Percentiles rank a stretch among this genome's conserved stretches.
Evolutionary conservation across 805 yeast genomes (phyloP).

Genomic region (Cyberlindnera subsufficiens): DNA sequence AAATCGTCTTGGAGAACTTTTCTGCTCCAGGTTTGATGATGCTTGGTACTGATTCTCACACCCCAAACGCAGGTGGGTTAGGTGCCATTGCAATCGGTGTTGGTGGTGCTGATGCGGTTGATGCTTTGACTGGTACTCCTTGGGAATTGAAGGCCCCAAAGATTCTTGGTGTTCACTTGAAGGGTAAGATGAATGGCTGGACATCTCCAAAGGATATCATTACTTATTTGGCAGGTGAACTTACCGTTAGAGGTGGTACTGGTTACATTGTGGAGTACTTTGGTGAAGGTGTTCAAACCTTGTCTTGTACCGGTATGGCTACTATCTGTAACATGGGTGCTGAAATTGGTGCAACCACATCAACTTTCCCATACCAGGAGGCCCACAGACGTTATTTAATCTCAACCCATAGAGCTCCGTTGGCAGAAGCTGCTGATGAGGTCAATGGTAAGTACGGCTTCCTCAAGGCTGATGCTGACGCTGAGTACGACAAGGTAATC

Average conservation of each 20-base stretch:
- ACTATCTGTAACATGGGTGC: slow-evolving; percentile 99
- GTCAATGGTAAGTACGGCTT: slow-evolving; percentile 50
- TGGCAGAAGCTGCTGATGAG: slow-evolving; percentile 73
- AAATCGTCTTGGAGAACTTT: slow-evolving; percentile 93
- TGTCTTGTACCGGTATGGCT: slow-evolving; percentile 98
- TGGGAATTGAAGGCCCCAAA: slow-evolving; percentile 99
- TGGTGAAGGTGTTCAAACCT: slow-evolving; percentile 85
- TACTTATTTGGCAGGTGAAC: slow-evolving; percentile 82
- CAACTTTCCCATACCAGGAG: slow-evolving; percentile 89
- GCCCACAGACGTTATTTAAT: slow-evolving; percentile 73
- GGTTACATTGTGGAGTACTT: slow-evolving; percentile 95
- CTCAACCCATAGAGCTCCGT: slow-evolving; percentile 78
- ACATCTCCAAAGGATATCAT: slow-evolving; percentile 96
- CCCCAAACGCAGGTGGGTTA: slow-evolving; percentile 98
- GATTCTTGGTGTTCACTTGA: slow-evolving; percentile 86
- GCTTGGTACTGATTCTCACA: slow-evolving; percentile 98
- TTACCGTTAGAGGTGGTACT: slow-evolving; percentile 97
- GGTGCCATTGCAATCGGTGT: slow-evolving; percentile 99
- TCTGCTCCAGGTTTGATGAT: slow-evolving; percentile 95
- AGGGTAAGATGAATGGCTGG: slow-evolving; percentile 91
- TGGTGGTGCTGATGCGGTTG: slow-evolving; percentile 99
- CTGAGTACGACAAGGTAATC: slow-evolving; percentile 86
- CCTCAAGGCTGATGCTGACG: slow-evolving; percentile 80
- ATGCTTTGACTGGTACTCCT: slow-evolving; percentile 93
- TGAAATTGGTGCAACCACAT: slow-evolving; percentile 98